These are phyloP conservation scores for Inonotus obliquus DNA, from an alignment of 1,284 basidiomycete species.

Conservation along the genomic window DNA sequence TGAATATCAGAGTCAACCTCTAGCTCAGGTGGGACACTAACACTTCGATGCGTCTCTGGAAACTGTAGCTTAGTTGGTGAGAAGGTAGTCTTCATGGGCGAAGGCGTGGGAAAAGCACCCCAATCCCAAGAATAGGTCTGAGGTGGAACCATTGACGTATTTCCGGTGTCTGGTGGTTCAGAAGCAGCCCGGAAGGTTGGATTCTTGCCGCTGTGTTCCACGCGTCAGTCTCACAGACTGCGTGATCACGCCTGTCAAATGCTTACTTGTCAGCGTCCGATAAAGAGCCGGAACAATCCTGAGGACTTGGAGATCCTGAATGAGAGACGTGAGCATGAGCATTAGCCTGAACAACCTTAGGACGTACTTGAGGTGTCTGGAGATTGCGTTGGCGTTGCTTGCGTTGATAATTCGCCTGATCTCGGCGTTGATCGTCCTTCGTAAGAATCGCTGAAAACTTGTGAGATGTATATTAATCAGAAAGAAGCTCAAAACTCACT, in stretches of 20 bases:
- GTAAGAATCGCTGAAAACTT: conserved; percentile 8
- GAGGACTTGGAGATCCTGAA: conserved; percentile 16
- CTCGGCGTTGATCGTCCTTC: conserved; percentile 17
- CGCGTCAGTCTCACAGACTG: not conserved
- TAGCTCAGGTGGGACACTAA: conserved; percentile 51
- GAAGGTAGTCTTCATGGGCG: conserved; percentile 55
- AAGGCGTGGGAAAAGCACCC: conserved; percentile 79
- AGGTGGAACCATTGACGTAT: conserved; percentile 25
- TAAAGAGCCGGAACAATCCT: not conserved
- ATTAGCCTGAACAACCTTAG: not conserved
- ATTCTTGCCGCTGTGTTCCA: conserved; percentile 23
- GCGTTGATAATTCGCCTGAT: conserved; percentile 11
- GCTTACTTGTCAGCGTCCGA: conserved; percentile 3
- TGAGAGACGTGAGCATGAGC: not conserved
- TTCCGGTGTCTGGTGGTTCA: conserved; percentile 44
- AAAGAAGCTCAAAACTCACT: not conserved
- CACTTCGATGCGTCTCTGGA: conserved; percentile 36
- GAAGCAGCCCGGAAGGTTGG: conserved; percentile 48
- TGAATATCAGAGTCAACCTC: conserved; percentile 13
- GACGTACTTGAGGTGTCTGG: conserved; percentile 16
- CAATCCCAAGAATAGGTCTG: conserved; percentile 78
- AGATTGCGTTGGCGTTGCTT: conserved; percentile 10
- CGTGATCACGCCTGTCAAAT: not conserved
- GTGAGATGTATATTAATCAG: not conserved
- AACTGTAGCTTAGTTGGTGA: conserved; percentile 21